Base-by-base conservation (phyloP, 1,284 basidiomycete genomes). In the Athelia psychrophila region DNA sequence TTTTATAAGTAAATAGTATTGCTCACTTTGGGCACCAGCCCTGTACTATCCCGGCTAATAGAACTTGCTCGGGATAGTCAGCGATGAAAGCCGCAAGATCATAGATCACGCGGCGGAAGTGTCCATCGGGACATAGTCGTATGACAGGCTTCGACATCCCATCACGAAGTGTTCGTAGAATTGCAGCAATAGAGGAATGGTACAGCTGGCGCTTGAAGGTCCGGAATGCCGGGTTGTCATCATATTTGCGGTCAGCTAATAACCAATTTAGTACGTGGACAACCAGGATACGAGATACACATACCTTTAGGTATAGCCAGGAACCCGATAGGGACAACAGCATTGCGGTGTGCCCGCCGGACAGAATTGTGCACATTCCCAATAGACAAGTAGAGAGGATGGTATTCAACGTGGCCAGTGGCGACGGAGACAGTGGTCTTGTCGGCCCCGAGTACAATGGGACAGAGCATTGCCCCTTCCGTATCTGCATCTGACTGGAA, bases 21-120 rank as follows among this genome's bases (percentile, higher is more conserved):
- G 45, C 36, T 16, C 23, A 60, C 54, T 51, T 49, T 10, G 56
- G 53, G 48, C 64, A 65, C 64, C 61, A 65, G 3, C 52, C 50
- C 30, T 60, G 55, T 2, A 64, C 56, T 2, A 62, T 53, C 0
- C 58, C 44, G 2, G 54, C 32, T 0, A 61, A 9, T 0, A 56
- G 47, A 0, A 56, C 56, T 27, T 65, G 60, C 32, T 65, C 54
- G 0, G 48, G 59, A 30, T 65, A 63, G n/a, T 65, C 56, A 0
- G 57, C 53, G 3, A 65, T 65, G 30, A 60, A 61, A 2, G 59
- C 55, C 0, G 59, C 58, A n/a, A 65, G 23, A 0, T 38, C n/a
- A 19, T 51, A 62, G 0, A 65, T 48, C 0, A 35, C 51, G 0
- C n/a, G 51, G 1, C 24, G 30, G 15, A 46, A 60, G 19, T 60